Conservation (phyloP, 2,329 filamentous ascomycete genomes). For the Ophiocordyceps unilateralis region DNA sequence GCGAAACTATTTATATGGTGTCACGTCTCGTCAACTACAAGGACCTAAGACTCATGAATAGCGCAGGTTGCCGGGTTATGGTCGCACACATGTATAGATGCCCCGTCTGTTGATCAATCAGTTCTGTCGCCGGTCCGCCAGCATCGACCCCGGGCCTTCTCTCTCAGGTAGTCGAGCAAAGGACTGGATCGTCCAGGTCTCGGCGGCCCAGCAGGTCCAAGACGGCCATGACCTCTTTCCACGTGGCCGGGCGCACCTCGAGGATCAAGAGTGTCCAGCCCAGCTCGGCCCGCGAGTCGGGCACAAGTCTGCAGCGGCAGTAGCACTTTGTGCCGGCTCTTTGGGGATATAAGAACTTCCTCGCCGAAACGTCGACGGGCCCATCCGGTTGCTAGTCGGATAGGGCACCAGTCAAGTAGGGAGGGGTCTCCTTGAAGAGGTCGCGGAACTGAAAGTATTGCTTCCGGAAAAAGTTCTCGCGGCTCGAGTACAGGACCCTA, state of each 20-base stretch:
- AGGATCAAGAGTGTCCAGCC: slow-evolving; percentile 11
- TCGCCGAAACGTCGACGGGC: slow-evolving; percentile 9
- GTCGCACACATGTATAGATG: not conserved
- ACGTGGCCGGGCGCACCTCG: slow-evolving; percentile 10
- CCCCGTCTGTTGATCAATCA: too few relatives aligned
- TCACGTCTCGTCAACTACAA: too few relatives aligned
- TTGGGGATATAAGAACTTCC: slow-evolving; percentile 7
- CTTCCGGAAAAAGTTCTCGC: slow-evolving; percentile 28
- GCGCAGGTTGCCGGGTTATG: too few relatives aligned
- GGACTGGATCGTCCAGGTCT: slow-evolving; percentile 9
- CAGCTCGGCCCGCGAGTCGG: slow-evolving; percentile 6
- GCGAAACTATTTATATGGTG: too few relatives aligned
- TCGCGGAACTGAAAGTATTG: slow-evolving; percentile 50
- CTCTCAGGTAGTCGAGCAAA: not conserved
- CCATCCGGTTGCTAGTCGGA: slow-evolving; percentile 11
- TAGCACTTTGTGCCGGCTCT: slow-evolving; percentile 12
- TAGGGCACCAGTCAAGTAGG: slow-evolving; percentile 22
- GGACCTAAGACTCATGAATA: too few relatives aligned
- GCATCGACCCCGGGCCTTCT: too few relatives aligned
- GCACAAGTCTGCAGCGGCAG: slow-evolving; percentile 12
- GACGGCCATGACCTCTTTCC: slow-evolving; percentile 12
- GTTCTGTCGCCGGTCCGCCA: too few relatives aligned
- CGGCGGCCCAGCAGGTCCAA: slow-evolving; percentile 10
- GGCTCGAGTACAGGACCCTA: slow-evolving; percentile 37
- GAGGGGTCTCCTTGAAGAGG: slow-evolving; percentile 39